Percentiles rank a stretch among this genome's conserved stretches.
These are phyloP conservation scores for Cinchona pubescens DNA, from an alignment of 257 asterid species.

Conservation along the genomic window DNA sequence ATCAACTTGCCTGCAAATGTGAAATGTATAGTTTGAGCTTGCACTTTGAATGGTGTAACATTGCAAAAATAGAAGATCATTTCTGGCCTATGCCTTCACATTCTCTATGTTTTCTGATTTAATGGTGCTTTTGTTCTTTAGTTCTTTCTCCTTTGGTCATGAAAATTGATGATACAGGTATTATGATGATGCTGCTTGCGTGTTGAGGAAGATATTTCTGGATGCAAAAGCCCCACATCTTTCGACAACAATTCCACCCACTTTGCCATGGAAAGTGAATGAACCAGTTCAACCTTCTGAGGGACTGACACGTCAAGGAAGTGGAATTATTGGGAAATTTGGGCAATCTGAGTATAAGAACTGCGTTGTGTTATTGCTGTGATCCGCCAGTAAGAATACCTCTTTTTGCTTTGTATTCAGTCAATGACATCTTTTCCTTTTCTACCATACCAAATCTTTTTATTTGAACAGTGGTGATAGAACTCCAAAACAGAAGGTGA, in stretches of 20 bases:
- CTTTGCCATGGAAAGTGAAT: slow-evolving; percentile 83
- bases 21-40: not conserved
- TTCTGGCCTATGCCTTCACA: not conserved
- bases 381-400: slow-evolving; percentile 80
- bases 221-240: slow-evolving; percentile 99
- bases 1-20: not conserved
- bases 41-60: not conserved
- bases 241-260: slow-evolving; percentile 78
- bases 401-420: not conserved
- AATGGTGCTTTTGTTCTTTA: not conserved
- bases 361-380: slow-evolving; percentile 90
- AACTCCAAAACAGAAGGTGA: slow-evolving; percentile 99
- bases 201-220: slow-evolving; percentile 86
- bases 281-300: slow-evolving; percentile 83
- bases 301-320: slow-evolving; percentile 92
- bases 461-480: slow-evolving; percentile 83
- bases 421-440: not conserved
- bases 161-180: slow-evolving; percentile 49
- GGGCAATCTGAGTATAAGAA: slow-evolving; percentile 98
- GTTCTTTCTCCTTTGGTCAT: slow-evolving; percentile 7
- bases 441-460: slow-evolving; percentile 3
- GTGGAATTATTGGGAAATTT: slow-evolving; percentile 84
- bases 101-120: not conserved
- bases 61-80: slow-evolving; percentile 1
- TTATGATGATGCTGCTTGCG: slow-evolving; percentile 93